Base-by-base conservation (phyloP, 2,329 filamentous ascomycete species). In the Fusarium luffae region DNA sequence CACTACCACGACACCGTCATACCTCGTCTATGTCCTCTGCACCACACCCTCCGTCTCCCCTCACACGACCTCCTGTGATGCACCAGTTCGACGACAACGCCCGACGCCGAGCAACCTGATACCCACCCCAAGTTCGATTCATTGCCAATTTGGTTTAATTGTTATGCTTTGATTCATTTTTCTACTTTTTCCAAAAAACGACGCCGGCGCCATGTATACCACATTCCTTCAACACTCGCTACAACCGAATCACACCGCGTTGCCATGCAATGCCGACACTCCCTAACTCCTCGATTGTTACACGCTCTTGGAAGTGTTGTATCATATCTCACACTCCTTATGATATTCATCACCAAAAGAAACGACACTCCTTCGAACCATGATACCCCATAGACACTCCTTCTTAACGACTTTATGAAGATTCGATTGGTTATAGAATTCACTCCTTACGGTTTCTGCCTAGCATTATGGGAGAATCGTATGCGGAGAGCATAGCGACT, bases 401-500 rank as follows among this genome's bases (percentile, higher is more conserved):
- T 79, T 79, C 73, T 71, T 76, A 62, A 78, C 69, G 75, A 78
- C 69, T 70, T 78, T 72, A 82, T 78, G 77, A 82, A 75, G 74
- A 76, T 65, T 66, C 58, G 55, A 75, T 76, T 70, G 74, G 75
- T 69, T 74, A 82, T 82, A 81, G 78, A 81, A 79, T 75, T 81
- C 82, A 79, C 80, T 84, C 82, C 81, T 83, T 84, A 79, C 77
- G 79, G 77, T 80, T 68, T 76, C 66, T 73, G 78, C 76, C 78
- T 79, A 68, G 56, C 54, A 69, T 64, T 67, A 70, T 67, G 66
- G 69, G 81, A 78, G 78, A 82, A 82, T 69, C 62, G 71, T 74
- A 66, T 80, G 82, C 81, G 82, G 82, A 83, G 79, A 85, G 84
- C 85, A 87, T 86, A 85, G 85, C 85, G 84, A 83, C 82, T 82